Percentiles rank a stretch among this genome's conserved stretches.
Conservation (phyloP, 305 asterid species). For the Plantago coronopus region DNA sequence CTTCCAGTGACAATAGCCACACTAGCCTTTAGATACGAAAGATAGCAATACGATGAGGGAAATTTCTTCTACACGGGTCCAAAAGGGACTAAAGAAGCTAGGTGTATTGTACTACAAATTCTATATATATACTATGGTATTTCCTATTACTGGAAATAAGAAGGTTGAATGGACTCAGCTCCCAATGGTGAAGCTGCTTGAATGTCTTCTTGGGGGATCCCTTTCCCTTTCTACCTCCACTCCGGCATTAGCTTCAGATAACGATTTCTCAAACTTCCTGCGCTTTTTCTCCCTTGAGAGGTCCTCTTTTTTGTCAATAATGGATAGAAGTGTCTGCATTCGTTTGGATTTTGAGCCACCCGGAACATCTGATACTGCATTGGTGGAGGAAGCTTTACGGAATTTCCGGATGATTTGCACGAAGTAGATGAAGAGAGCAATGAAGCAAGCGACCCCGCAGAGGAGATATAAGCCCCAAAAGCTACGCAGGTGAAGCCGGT, state of each 20-base stretch:
- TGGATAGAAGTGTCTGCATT: slow-evolving; percentile 52
- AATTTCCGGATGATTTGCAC: slow-evolving; percentile 42
- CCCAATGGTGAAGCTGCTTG: slow-evolving; percentile 27
- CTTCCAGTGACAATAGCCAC: no score
- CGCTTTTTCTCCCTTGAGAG: slow-evolving; percentile 47
- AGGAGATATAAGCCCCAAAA: slow-evolving; percentile 73
- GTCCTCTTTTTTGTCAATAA: slow-evolving; percentile 70
- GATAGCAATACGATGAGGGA: no score
- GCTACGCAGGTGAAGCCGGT: slow-evolving; percentile 64
- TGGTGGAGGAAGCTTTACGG: slow-evolving; percentile 33
- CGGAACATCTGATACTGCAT: slow-evolving; percentile 22
- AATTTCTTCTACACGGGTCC: no score
- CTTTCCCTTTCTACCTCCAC: slow-evolving; percentile 34
- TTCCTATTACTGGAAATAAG: no score
- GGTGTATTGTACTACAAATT: neutral
- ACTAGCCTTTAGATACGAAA: no score
- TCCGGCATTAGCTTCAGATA: slow-evolving; percentile 32
- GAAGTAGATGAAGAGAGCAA: slow-evolving; percentile 52
- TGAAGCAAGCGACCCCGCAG: slow-evolving; percentile 45
- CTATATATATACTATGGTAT: no score
- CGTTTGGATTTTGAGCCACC: slow-evolving; percentile 47
- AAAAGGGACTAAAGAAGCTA: no score
- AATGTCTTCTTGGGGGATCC: slow-evolving; percentile 27
- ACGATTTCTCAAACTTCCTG: slow-evolving; percentile 53
- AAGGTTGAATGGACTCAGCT: slow-evolving; percentile 4